Evolutionary conservation across 495 filamentous ascomycete genomes (phyloP).

Genomic region (Sphaerosporella brunnea): DNA sequence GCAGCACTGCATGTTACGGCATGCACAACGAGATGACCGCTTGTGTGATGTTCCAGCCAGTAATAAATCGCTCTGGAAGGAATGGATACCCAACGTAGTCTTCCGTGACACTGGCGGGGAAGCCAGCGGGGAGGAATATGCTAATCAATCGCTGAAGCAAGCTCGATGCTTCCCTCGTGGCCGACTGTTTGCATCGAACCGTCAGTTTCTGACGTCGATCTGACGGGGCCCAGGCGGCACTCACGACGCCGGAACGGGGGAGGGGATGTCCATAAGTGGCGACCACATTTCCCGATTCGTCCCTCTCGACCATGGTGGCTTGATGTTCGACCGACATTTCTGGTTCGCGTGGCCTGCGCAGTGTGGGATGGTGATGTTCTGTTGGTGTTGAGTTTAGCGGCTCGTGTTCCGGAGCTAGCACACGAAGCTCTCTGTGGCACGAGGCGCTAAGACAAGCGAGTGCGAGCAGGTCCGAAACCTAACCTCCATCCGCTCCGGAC

Average conservation of each 20-base stretch:
- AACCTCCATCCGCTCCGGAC: too few relatives aligned
- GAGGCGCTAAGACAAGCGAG: too few relatives aligned
- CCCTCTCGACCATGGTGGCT: constrained; percentile 28
- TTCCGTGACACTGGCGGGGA: constrained; percentile 71
- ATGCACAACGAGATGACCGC: too few relatives aligned
- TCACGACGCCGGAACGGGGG: not conserved
- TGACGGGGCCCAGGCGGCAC: not conserved
- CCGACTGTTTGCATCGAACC: not conserved
- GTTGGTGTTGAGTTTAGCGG: too few relatives aligned
- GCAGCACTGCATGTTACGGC: constrained; percentile 13
- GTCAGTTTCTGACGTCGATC: not conserved
- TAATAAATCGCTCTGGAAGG: too few relatives aligned
- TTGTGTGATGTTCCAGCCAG: too few relatives aligned
- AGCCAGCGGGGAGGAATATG: constrained; percentile 84
- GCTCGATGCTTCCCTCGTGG: not conserved
- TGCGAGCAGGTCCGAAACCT: too few relatives aligned
- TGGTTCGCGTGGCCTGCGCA: too few relatives aligned
- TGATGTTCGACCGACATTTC: not conserved
- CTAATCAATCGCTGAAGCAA: constrained; percentile 33
- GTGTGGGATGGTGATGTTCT: too few relatives aligned
- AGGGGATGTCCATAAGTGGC: constrained; percentile 14
- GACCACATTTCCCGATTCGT: constrained; percentile 35
- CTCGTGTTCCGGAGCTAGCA: too few relatives aligned
- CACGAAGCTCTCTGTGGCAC: too few relatives aligned
- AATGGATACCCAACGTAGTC: constrained; percentile 51